A percentile compares a stretch with the other conserved stretches of the same genome.
Evolutionary conservation across 306 rosid genomes (phyloP).

Genomic region (Arachis hypogaea): DNA sequence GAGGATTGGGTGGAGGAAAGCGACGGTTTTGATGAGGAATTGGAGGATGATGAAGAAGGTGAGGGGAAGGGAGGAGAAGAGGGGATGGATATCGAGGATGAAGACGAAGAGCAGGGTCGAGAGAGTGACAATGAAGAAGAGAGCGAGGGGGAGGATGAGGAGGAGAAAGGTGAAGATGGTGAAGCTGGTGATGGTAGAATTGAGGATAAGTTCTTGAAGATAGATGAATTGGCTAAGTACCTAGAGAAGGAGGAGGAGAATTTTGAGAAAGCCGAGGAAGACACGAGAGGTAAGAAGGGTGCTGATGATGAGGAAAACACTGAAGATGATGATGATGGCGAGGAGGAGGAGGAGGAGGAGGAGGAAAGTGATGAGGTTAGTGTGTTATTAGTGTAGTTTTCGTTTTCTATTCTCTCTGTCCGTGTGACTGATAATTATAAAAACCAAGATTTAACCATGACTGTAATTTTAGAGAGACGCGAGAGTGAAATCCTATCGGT

Average conservation of each 20-base stretch:
- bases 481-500: too few species aligned
- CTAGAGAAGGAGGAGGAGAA: conserved; percentile 69
- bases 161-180: conserved; percentile 39
- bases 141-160: conserved; percentile 17
- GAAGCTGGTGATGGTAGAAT: conserved; percentile 50
- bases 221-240: conserved; percentile 70
- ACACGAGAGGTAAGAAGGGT: conserved; percentile 34
- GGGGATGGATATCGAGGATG: conserved; percentile 3
- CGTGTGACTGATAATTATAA: neutral
- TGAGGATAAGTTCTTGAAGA: conserved; percentile 74
- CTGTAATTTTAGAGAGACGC: too few species aligned
- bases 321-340: conserved; percentile 47
- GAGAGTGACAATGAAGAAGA: conserved; percentile 18
- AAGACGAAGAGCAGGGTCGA: conserved; percentile 24
- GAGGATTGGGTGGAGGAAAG: conserved; percentile 36
- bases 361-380: conserved; percentile 60
- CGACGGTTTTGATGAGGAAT: conserved; percentile 60
- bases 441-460: too few species aligned
- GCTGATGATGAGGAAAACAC: conserved; percentile 41
- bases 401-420: neutral
- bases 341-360: conserved; percentile 34
- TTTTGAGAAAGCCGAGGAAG: conserved; percentile 54
- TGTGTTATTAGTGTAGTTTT: conserved; percentile 13
- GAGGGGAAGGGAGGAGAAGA: conserved; percentile 36
- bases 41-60: conserved; percentile 56